Percentiles rank a stretch among this genome's conserved stretches.
Conservation (phyloP, 192 early-diverging fungal species). For the Umbelopsis sp. region DNA sequence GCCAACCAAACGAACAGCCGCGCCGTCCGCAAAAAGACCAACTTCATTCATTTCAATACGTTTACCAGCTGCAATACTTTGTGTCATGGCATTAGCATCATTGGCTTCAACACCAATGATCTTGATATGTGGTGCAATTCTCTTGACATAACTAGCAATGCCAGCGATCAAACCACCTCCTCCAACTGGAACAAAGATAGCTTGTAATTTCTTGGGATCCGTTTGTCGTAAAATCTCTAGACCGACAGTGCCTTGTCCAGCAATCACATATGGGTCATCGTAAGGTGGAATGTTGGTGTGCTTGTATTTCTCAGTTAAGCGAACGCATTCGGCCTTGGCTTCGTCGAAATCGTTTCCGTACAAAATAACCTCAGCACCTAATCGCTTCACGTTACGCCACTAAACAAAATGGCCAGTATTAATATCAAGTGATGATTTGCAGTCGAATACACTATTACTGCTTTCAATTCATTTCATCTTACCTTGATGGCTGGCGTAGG, state of each 20-base stretch:
- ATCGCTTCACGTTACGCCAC: slow-evolving; percentile 84
- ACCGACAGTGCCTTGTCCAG: slow-evolving; percentile 97
- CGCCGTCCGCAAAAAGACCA: slow-evolving; percentile 97
- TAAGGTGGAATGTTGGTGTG: slow-evolving; percentile 95
- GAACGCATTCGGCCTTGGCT: slow-evolving; percentile 83
- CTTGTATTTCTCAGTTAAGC: slow-evolving; percentile 68
- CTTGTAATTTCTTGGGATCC: slow-evolving; percentile 68
- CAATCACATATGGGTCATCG: slow-evolving; percentile 97
- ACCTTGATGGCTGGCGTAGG: slow-evolving; percentile 51
- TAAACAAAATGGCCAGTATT: slow-evolving; percentile 55
- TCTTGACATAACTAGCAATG: slow-evolving; percentile 91
- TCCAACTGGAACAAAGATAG: slow-evolving; percentile 92
- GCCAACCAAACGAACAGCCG: slow-evolving; percentile 91
- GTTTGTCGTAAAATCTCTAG: slow-evolving; percentile 81
- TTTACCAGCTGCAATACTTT: slow-evolving; percentile 66
- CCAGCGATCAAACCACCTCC: slow-evolving; percentile 95
- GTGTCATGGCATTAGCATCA: slow-evolving; percentile 89
- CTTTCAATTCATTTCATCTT: background rate
- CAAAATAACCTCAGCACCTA: slow-evolving; percentile 91
- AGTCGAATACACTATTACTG: background rate
- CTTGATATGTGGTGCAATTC: slow-evolving; percentile 83
- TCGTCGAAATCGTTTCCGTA: slow-evolving; percentile 94
- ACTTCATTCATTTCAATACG: slow-evolving; percentile 77
- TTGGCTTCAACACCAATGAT: slow-evolving; percentile 91
- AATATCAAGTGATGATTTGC: background rate